Conservation (phyloP, 306 rosid species). For the Begonia loranthoides region DNA sequence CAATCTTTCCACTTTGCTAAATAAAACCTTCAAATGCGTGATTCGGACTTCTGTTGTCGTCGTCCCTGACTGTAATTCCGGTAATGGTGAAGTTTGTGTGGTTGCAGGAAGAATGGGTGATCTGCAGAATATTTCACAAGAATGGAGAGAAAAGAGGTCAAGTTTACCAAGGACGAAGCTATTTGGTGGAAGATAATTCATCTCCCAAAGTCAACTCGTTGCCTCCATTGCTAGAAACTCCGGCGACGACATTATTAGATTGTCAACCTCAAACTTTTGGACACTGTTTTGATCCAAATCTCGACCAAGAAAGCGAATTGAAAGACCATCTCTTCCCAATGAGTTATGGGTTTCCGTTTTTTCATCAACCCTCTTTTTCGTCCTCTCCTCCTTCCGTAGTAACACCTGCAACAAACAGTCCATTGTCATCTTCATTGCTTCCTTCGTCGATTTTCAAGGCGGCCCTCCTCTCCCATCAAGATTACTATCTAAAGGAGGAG, state of each 20-base stretch:
- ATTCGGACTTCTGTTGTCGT: background rate
- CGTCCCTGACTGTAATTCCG: background rate
- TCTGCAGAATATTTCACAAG: conserved; percentile 69
- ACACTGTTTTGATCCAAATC: conserved; percentile 13
- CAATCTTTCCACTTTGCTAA: too few species aligned
- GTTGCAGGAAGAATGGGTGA: conserved; percentile 78
- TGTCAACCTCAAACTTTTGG: conserved; percentile 1
- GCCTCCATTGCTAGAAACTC: conserved; percentile 23
- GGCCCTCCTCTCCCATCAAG: conserved; percentile 28
- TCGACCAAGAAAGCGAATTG: background rate
- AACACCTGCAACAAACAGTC: too few species aligned
- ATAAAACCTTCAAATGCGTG: background rate
- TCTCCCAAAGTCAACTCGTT: conserved; percentile 8
- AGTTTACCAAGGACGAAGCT: conserved; percentile 12
- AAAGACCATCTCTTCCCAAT: conserved; percentile 7
- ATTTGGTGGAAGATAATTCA: conserved; percentile 6
- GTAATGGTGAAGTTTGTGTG: background rate
- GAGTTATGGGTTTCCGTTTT: conserved; percentile 1
- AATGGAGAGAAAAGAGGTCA: conserved; percentile 33
- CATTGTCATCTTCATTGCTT: conserved; percentile 8
- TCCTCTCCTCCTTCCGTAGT: background rate
- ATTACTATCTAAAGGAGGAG: conserved; percentile 14
- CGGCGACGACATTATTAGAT: conserved; percentile 12
- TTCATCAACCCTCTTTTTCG: conserved; percentile 6
- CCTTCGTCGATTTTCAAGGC: conserved; percentile 21